Evolutionary conservation across 1,139 yeast genomes (phyloP), one percentile per base, ranked within the genome.

Genomic region (Yamadazyma conglobata): DNA sequence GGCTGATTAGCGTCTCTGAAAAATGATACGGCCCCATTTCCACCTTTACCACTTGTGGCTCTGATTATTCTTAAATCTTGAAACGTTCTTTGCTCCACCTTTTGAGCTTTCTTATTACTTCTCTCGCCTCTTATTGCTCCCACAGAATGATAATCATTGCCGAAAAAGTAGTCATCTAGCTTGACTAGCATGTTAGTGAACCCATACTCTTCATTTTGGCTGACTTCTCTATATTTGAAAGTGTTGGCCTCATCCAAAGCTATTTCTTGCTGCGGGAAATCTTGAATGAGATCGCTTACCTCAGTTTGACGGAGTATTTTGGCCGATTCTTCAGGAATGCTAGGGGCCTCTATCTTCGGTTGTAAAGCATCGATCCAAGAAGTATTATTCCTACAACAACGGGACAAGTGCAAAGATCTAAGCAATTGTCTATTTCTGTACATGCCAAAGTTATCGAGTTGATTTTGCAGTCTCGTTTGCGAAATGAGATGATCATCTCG

Each of bases 1-100:
- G 95, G 71, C 25, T 86, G 63, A 31, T 88, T 85, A 2, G 95
- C 86, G 46, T 87, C 97, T 39, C 95, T 64, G 42, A 82, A 73
- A 54, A 91, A 91, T 1, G 96, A 82, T 0, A 87, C 82, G 28
- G 77, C 70, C 5, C 98, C 98, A 51, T 80, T 71, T 1, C 98
- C 98, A 17, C 98, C 98, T 28, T 64, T 66, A 0, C 98, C 98
- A 25, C 94, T 78, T 8, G 60, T 58, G n/a, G 85, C 63, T 34
- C 75, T 71, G 5, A 88, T 68, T 10, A 87, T 69, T 42, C 77
- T 70, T n/a, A 85, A 56, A 52, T 87, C 95, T 15, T 63, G 58
- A 42, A 68, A 68, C 20, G 70, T 64, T 23, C 65, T 48, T 32
- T 59, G 63, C 34, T 66, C 73, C 2, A 63, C 54, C 32, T 52